Evolutionary conservation across 1,139 yeast species (phyloP).

Genomic region (Eremothecium sinecaudum): DNA sequence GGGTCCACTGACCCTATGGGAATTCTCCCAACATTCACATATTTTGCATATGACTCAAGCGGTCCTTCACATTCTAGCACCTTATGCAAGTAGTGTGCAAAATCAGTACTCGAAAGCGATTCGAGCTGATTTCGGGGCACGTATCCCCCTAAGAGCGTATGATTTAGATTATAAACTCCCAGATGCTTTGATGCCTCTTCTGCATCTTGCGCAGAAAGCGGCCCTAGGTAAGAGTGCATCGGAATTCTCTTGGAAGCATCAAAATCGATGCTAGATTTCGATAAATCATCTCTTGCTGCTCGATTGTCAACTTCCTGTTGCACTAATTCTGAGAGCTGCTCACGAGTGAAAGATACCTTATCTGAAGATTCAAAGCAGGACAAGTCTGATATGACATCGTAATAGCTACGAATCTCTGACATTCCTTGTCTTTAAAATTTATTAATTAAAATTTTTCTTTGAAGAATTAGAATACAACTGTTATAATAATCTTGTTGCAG

Average conservation of each 20-base stretch:
- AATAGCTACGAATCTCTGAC: conserved; percentile 13
- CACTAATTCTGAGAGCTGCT: conserved; percentile 22
- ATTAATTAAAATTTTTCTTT: no score
- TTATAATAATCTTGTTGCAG: no score
- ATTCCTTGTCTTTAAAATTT: no score
- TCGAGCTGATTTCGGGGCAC: conserved; percentile 29
- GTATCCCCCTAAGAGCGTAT: conserved; percentile 28
- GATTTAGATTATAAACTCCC: conserved; percentile 23
- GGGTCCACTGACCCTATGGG: conserved; percentile 8
- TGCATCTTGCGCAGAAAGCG: conserved; percentile 9
- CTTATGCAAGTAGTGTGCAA: conserved; percentile 29
- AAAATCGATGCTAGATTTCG: conserved; percentile 5
- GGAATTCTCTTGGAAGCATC: conserved; percentile 14
- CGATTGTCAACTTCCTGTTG: conserved; percentile 9
- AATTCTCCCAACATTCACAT: conserved; percentile 13
- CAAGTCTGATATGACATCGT: conserved; percentile 25
- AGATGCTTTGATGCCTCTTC: conserved; percentile 10
- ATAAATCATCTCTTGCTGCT: conserved; percentile 9
- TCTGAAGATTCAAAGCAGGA: conserved; percentile 27
- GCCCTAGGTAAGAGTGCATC: conserved; percentile 28
- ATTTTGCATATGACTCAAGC: conserved; percentile 20
- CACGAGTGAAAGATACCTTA: conserved; percentile 19
- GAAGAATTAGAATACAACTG: no score
- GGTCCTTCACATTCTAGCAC: conserved; percentile 25
- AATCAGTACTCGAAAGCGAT: conserved; percentile 27